Conservation (phyloP, 495 filamentous ascomycete genomes). For the Tuber microsphaerosporum region DNA sequence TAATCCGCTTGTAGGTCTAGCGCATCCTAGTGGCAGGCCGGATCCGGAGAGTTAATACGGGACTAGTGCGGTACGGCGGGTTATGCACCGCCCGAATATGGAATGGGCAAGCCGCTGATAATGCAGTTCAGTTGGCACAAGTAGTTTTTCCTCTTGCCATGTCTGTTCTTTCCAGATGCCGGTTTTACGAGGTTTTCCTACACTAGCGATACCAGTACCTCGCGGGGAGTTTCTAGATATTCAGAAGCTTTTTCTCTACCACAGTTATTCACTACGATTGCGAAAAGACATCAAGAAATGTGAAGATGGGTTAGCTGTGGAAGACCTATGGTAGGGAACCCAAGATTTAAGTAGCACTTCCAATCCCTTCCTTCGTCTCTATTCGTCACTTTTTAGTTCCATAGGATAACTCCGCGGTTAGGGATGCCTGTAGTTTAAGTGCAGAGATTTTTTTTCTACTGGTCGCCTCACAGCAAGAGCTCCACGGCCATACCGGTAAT, state of each 20-base stretch:
- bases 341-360: neutral
- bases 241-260: neutral
- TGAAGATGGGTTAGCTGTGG: neutral
- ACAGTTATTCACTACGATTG: neutral
- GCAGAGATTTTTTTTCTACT: neutral
- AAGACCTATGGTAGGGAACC: neutral
- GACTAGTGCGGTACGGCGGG: no score
- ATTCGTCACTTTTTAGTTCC: neutral
- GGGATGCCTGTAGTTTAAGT: neutral
- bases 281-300: neutral
- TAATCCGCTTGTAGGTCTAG: no score
- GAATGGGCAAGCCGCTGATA: no score
- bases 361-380: neutral
- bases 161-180: no score
- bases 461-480: neutral
- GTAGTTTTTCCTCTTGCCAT: no score
- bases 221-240: no score
- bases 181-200: no score
- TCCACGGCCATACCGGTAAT: neutral
- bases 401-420: neutral
- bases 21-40: no score
- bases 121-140: no score
- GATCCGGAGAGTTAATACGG: no score
- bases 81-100: no score
- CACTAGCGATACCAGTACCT: no score